A percentile compares a stretch with the other conserved stretches of the same genome.
phyloP scores from a whole-genome alignment of 768 basidiomycete genomes.

The Epithele typhae region DNA sequence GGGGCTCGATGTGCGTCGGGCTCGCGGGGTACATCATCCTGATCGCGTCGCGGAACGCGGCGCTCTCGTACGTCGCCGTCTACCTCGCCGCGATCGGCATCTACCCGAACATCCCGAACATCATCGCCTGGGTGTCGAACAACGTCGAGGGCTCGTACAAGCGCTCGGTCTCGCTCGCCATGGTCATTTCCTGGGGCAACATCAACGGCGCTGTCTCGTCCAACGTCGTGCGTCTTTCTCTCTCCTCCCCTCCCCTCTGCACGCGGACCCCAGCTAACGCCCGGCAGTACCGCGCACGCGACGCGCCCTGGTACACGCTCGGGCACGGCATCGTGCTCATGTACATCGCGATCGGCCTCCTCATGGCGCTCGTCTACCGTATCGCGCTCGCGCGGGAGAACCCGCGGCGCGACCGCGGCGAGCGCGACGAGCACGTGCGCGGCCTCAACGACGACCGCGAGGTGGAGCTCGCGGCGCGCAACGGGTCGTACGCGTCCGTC shows the following conservation, averaged over 20 bases:
- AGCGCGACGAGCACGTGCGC: constrained; percentile 66
- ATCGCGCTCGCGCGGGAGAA: constrained; percentile 55
- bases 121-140: constrained; percentile 55
- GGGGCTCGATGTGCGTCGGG: constrained; percentile 26
- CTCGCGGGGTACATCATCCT: constrained; percentile 69
- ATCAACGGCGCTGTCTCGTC: constrained; percentile 75
- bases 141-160: constrained; percentile 77
- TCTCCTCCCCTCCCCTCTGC: not conserved
- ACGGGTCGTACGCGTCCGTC: constrained; percentile 53
- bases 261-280: no score
- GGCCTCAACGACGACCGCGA: constrained; percentile 34
- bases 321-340: constrained; percentile 62
- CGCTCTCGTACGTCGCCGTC: constrained; percentile 68
- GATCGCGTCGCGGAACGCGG: constrained; percentile 53
- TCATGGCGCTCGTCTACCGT: constrained; percentile 39
- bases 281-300: constrained; percentile 53
- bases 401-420: constrained; percentile 58
- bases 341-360: constrained; percentile 65
- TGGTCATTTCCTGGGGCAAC: constrained; percentile 69
- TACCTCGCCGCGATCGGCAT: constrained; percentile 74
- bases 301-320: constrained; percentile 66
- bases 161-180: constrained; percentile 64
- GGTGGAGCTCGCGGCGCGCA: constrained; percentile 40
- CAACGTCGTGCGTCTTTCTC: constrained; percentile 55
- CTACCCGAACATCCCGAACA: constrained; percentile 64